These are phyloP conservation scores for Globisporangium camurandrum DNA, from an alignment of 352 stramenopile species.

Conservation along the genomic window DNA sequence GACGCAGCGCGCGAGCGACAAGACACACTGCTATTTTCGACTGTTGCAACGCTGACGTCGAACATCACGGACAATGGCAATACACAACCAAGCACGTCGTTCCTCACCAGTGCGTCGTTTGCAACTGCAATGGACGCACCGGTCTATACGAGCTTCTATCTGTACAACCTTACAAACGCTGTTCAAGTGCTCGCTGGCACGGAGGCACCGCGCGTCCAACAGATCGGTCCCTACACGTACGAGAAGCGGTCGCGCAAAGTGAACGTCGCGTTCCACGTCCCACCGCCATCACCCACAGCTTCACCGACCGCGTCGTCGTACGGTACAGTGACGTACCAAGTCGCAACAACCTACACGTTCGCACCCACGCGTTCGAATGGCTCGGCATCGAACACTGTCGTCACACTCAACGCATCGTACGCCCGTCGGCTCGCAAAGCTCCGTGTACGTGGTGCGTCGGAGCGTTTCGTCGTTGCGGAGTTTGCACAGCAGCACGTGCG, in stretches of 20 bases:
- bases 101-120: constrained; percentile 23
- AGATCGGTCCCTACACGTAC: constrained; percentile 68
- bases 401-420: constrained; percentile 59
- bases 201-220: constrained; percentile 21
- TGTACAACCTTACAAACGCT: constrained; percentile 68
- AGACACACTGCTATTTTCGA: constrained; percentile 5
- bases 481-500: constrained; percentile 45
- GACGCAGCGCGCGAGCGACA: constrained; percentile 12
- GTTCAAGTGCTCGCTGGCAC: constrained; percentile 24
- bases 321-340: constrained; percentile 40
- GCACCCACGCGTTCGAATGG: constrained; percentile 49
- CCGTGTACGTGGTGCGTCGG: constrained; percentile 29
- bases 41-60: background rate
- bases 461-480: constrained; percentile 51
- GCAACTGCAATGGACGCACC: constrained; percentile 41
- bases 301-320: constrained; percentile 13
- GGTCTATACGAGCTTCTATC: constrained; percentile 48
- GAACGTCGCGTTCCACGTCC: constrained; percentile 37
- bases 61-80: constrained; percentile 2
- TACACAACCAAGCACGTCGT: background rate
- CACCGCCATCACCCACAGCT: constrained; percentile 9
- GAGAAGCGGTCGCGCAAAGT: constrained; percentile 50
- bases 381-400: constrained; percentile 36
- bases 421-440: constrained; percentile 43
- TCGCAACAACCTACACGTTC: constrained; percentile 38